Evolutionary conservation across 1,284 basidiomycete genomes (phyloP), one percentile per base, ranked within the genome.

Genomic region (Chalciporus sp.): DNA sequence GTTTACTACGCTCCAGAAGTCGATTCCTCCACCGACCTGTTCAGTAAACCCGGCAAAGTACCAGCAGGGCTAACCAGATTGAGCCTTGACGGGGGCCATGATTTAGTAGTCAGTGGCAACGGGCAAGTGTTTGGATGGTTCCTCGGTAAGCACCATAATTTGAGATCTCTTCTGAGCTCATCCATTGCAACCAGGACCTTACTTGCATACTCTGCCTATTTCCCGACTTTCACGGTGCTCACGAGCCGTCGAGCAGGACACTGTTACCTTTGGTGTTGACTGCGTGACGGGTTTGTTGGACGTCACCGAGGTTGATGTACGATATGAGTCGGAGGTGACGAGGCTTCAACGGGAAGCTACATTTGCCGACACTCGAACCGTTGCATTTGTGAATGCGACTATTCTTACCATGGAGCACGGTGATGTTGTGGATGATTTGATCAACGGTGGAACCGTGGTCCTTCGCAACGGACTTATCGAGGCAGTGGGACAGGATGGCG

Each of bases 41-140:
- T 85, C 85, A 84, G 84, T 49, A 86, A 83, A 62, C 87, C 87
- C 3, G 82, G 77, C 1, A 85, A 84, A 58, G 79, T 84, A 5
- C 85, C 85, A 8, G 75, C 74, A 42, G 82, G 81, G 3, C 63
- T 89, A 47, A 76, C 77, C 7, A 77, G 86, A 43, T 57, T 89
- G 54, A 87, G 86, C 61, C 62, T 85, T 53, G 85, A 90, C 64
- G 87, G 88, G 17, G 88, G 87, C 0, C 88, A 90, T 62, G 82
- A 84, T 65, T 63, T 89, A 35, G 75, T 80, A 2, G 85, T 81
- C 73, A 84, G 79, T 50, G 64, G 77, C 16, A 83, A 88, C 63
- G 86, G 86, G 12, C 80, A 75, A 50, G 82, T 72, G 40, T 52
- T 89, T 28, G 86, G 87, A 57, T 89, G 87, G 88, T 79, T 89